Conservation (phyloP, 768 basidiomycete species). For the Mycena floridula region DNA sequence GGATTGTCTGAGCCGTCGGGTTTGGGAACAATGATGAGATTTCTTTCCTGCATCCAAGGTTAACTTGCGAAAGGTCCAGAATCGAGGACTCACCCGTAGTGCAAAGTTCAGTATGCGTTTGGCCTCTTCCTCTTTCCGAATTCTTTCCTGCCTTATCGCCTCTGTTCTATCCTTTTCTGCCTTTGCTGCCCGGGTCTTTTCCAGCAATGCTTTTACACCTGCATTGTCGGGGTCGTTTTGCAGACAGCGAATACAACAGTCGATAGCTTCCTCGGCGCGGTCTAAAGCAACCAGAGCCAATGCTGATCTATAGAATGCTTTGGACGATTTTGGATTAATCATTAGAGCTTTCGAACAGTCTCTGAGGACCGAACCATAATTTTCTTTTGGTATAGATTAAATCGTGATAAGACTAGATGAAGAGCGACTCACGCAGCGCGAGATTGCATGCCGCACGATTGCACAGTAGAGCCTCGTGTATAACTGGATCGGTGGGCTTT, state of each 20-base stretch:
- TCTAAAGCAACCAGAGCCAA: conserved; percentile 70
- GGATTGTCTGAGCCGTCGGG: conserved; percentile 49
- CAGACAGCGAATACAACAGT: conserved; percentile 72
- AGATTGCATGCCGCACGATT: conserved; percentile 95
- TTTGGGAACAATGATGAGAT: conserved; percentile 52
- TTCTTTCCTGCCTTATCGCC: conserved; percentile 40
- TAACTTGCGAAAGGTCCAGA: conserved; percentile 3
- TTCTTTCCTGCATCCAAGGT: conserved; percentile 74
- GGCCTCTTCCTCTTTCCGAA: conserved; percentile 44
- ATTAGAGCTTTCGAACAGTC: conserved; percentile 75
- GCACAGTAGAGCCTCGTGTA: conserved; percentile 67
- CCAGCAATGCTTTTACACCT: conserved; percentile 42
- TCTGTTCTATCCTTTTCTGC: conserved; percentile 46
- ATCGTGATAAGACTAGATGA: not conserved
- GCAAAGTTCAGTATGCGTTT: conserved; percentile 50
- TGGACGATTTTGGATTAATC: conserved; percentile 60
- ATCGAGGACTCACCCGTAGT: conserved; percentile 46
- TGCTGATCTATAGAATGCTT: conserved; percentile 85
- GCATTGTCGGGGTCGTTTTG: conserved; percentile 52
- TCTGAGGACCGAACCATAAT: conserved; percentile 78
- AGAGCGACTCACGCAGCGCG: conserved; percentile 58
- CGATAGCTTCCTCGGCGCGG: conserved; percentile 73
- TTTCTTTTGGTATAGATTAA: conserved; percentile 43
- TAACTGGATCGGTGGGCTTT: conserved; percentile 54
- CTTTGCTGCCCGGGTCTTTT: conserved; percentile 40